A percentile compares a stretch with the other conserved stretches of the same genome.
Conservation (phyloP, 2,329 filamentous ascomycete genomes). For the Blastomyces gilchristii region DNA sequence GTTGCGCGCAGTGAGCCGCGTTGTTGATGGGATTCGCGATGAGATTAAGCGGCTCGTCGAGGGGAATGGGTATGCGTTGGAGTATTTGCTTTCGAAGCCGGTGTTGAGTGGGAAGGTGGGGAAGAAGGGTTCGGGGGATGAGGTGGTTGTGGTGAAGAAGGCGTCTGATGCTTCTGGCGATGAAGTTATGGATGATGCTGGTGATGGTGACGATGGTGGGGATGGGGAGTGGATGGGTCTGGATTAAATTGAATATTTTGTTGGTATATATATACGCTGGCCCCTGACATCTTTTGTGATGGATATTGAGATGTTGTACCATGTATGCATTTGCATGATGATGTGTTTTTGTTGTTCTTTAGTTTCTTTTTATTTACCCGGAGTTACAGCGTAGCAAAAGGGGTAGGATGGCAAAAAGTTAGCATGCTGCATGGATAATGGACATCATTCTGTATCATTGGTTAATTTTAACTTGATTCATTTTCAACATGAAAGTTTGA, state of each 20-base stretch:
- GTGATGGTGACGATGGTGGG: constrained; percentile 31
- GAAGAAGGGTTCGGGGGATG: constrained; percentile 29
- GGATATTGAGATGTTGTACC: neutral
- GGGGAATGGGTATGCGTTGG: constrained; percentile 79
- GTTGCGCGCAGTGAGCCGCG: constrained; percentile 69
- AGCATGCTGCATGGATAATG: neutral
- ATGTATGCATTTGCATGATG: neutral
- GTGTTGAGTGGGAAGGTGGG: constrained; percentile 22
- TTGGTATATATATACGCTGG: no score
- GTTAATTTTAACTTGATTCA: neutral
- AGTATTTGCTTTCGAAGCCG: constrained; percentile 60
- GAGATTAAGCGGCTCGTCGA: constrained; percentile 76
- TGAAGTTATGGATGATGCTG: constrained; percentile 22
- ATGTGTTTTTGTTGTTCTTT: neutral
- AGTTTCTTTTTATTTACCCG: neutral
- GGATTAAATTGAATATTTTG: constrained; percentile 22
- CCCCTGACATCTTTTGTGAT: neutral
- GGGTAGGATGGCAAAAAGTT: neutral
- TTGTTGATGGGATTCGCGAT: constrained; percentile 66
- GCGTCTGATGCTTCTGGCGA: constrained; percentile 18
- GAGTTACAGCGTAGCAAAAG: neutral
- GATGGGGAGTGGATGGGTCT: constrained; percentile 47
- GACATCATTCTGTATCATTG: neutral
- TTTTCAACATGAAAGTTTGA: neutral
- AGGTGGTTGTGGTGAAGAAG: constrained; percentile 24